Conservation (phyloP, 1,139 yeast genomes). For the Suhomyces maxii region DNA sequence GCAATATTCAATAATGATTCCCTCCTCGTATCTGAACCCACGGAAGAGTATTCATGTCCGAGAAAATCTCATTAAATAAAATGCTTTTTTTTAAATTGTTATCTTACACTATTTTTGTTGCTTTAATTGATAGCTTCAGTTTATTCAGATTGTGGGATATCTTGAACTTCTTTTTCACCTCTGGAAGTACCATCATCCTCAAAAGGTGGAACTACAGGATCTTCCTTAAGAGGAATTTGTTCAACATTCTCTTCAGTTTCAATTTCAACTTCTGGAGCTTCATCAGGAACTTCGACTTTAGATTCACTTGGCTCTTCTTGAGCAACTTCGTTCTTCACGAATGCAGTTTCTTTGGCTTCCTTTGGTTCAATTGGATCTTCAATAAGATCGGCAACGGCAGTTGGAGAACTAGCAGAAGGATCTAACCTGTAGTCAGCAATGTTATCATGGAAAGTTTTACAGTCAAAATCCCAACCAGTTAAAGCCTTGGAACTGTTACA, state of each 20-base stretch:
- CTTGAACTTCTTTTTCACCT: slow-evolving; percentile 8
- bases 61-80: no score
- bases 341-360: slow-evolving; percentile 28
- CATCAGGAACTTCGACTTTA: background rate
- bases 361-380: slow-evolving; percentile 20
- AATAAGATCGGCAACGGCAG: slow-evolving; percentile 4
- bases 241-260: slow-evolving; percentile 5
- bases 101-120: no score
- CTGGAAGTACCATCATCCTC: slow-evolving; percentile 19
- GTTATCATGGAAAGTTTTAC: slow-evolving; percentile 52
- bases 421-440: slow-evolving; percentile 25
- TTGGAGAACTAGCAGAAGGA: slow-evolving; percentile 1
- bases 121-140: background rate
- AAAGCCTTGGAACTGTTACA: slow-evolving; percentile 66
- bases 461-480: slow-evolving; percentile 82
- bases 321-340: slow-evolving; percentile 3
- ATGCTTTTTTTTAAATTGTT: no score
- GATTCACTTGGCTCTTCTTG: slow-evolving; percentile 5
- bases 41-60: no score
- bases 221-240: slow-evolving; percentile 8
- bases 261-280: background rate
- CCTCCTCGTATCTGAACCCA: no score
- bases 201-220: slow-evolving; percentile 24
- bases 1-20: no score
- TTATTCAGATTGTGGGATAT: slow-evolving; percentile 9